A percentile compares a stretch with the other conserved stretches of the same genome.
phyloP scores from a whole-genome alignment of 768 basidiomycete genomes.

The Trametes cingulata region DNA sequence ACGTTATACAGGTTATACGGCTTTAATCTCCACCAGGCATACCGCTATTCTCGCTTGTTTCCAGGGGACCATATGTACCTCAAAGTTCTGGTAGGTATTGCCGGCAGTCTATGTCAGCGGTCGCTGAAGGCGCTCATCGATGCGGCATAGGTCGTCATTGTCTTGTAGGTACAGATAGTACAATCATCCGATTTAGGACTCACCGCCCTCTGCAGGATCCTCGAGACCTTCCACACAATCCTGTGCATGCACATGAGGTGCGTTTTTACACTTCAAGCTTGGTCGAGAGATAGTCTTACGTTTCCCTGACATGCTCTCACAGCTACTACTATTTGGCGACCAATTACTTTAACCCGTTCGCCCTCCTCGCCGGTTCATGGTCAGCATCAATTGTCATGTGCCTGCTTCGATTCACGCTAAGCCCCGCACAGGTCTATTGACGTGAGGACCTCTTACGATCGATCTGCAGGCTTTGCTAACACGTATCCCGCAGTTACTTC shows the following conservation, averaged over 20 bases:
- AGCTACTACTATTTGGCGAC: slow-evolving; percentile 6
- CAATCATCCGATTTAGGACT: background rate
- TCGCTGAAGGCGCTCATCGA: background rate
- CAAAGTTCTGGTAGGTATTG: background rate
- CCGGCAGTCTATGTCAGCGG: background rate
- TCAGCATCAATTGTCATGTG: background rate
- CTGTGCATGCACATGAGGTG: slow-evolving; percentile 4
- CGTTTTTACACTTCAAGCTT: background rate
- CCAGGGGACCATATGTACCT: background rate
- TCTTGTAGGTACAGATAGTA: background rate
- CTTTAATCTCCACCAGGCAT: background rate
- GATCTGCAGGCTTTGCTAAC: background rate
- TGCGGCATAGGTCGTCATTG: background rate
- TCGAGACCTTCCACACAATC: background rate
- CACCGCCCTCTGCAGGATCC: background rate
- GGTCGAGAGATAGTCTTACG: background rate
- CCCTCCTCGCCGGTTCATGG: background rate
- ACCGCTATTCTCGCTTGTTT: background rate
- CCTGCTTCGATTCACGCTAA: background rate
- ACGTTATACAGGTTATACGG: background rate
- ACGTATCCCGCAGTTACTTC: background rate
- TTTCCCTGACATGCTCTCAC: too few species aligned
- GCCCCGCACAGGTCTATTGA: background rate
- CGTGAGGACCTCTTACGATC: background rate
- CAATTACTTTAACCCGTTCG: slow-evolving; percentile 2